Evolutionary conservation across 2,329 filamentous ascomycete genomes (phyloP).

Genomic region (Aspergillus phoenicis): DNA sequence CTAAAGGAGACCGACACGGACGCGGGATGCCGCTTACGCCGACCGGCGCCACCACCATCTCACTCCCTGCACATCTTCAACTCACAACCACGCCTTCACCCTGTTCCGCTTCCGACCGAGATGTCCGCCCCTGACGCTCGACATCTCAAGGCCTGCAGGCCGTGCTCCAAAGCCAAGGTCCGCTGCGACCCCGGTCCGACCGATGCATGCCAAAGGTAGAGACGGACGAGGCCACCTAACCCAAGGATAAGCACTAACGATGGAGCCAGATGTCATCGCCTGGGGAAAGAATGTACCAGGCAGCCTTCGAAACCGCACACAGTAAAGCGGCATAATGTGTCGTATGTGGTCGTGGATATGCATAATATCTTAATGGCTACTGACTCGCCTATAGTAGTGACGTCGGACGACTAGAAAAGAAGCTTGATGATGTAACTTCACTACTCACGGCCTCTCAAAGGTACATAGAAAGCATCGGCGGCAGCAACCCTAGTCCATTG

Average conservation of each 20-base stretch:
- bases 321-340: slow-evolving; percentile 10
- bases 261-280: slow-evolving; percentile 29
- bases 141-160: slow-evolving; percentile 1
- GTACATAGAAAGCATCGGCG: slow-evolving; percentile 2
- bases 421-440: slow-evolving; percentile 31
- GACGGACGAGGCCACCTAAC: background rate
- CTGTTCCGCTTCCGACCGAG: background rate
- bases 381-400: slow-evolving; percentile 19
- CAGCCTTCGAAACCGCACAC: slow-evolving; percentile 32
- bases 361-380: background rate
- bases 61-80: background rate
- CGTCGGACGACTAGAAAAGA: slow-evolving; percentile 28
- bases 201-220: slow-evolving; percentile 6
- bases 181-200: slow-evolving; percentile 8
- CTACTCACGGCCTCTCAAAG: slow-evolving; percentile 24
- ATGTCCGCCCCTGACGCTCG: background rate
- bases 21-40: slow-evolving; percentile 3
- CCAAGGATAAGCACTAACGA: background rate
- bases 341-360: background rate
- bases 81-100: background rate
- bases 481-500: background rate
- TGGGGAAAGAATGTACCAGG: slow-evolving; percentile 29
- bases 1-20: background rate
- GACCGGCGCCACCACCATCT: background rate
- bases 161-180: slow-evolving; percentile 9